These are phyloP conservation scores for Fusarium miscanthi DNA, from an alignment of 2,329 filamentous ascomycete species.

Conservation along the genomic window DNA sequence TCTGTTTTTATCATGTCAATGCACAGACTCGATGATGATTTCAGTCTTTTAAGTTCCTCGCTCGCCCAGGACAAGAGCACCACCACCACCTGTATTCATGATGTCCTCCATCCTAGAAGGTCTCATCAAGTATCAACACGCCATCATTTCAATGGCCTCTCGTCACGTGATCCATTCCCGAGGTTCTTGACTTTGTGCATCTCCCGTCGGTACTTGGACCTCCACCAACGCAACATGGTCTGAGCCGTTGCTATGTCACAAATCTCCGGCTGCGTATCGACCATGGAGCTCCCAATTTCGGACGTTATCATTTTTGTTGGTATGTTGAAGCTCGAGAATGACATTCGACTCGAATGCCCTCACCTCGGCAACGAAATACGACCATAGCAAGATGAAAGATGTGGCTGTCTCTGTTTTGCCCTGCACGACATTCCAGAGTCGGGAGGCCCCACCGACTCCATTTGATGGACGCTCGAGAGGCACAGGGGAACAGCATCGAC, in stretches of 20 bases:
- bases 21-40: slow-evolving; percentile 36
- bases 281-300: background rate
- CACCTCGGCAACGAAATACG: slow-evolving; percentile 9
- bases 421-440: slow-evolving; percentile 45
- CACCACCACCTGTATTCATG: background rate
- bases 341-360: background rate
- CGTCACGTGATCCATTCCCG: slow-evolving; percentile 39
- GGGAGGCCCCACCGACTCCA: slow-evolving; percentile 40
- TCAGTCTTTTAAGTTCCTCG: slow-evolving; percentile 8
- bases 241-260: slow-evolving; percentile 21
- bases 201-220: slow-evolving; percentile 43
- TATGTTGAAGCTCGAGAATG: background rate
- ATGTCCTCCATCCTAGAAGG: background rate
- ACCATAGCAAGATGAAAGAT: slow-evolving; percentile 8
- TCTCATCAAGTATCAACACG: background rate
- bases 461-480: slow-evolving; percentile 6
- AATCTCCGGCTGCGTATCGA: slow-evolving; percentile 2
- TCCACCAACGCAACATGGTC: slow-evolving; percentile 24
- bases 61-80: background rate
- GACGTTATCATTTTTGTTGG: background rate
- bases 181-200: slow-evolving; percentile 43
- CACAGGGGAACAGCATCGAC: slow-evolving; percentile 32
- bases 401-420: slow-evolving; percentile 40
- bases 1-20: slow-evolving; percentile 25
- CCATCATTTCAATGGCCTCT: background rate